phyloP scores from a whole-genome alignment of 768 basidiomycete species.

The Boletales sp. region DNA sequence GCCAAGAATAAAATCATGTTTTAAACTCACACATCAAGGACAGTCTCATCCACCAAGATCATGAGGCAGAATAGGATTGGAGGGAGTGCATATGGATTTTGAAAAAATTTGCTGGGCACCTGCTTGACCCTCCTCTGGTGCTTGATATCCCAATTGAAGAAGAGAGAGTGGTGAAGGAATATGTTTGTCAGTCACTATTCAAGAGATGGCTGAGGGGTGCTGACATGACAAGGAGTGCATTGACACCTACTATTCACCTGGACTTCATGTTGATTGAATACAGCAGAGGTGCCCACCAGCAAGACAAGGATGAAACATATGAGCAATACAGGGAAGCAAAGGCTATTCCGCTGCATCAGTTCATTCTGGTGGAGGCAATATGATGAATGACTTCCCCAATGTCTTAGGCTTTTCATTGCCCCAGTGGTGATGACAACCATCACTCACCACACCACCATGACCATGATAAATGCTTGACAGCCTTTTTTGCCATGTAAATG shows the following conservation, averaged over 20 bases:
- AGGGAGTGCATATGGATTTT: slow-evolving; percentile 73
- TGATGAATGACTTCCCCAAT: slow-evolving; percentile 33
- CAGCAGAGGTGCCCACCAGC: slow-evolving; percentile 50
- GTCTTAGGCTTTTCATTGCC: slow-evolving; percentile 47
- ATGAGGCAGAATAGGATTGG: slow-evolving; percentile 56
- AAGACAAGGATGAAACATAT: slow-evolving; percentile 54
- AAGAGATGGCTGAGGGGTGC: slow-evolving; percentile 5
- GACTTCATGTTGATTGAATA: slow-evolving; percentile 62
- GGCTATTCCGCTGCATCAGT: slow-evolving; percentile 33
- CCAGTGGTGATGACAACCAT: slow-evolving; percentile 63
- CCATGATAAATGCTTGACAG: slow-evolving; percentile 86
- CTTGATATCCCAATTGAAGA: slow-evolving; percentile 30
- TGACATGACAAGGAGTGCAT: neutral
- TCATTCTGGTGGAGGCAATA: neutral
- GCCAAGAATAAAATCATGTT: neutral
- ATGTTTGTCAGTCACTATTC: slow-evolving; percentile 56
- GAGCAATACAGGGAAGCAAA: slow-evolving; percentile 64
- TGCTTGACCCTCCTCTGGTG: slow-evolving; percentile 7
- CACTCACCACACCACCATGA: slow-evolving; percentile 57
- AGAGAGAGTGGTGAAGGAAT: slow-evolving; percentile 52
- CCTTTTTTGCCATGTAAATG: slow-evolving; percentile 96
- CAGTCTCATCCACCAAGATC: slow-evolving; percentile 50
- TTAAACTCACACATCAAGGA: slow-evolving; percentile 55
- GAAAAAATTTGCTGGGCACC: slow-evolving; percentile 36
- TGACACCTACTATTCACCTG: slow-evolving; percentile 56